A percentile compares a stretch with the other conserved stretches of the same genome.
Conservation (phyloP, 108 stramenopile genomes). For the Nannochloropsis oceanica region DNA sequence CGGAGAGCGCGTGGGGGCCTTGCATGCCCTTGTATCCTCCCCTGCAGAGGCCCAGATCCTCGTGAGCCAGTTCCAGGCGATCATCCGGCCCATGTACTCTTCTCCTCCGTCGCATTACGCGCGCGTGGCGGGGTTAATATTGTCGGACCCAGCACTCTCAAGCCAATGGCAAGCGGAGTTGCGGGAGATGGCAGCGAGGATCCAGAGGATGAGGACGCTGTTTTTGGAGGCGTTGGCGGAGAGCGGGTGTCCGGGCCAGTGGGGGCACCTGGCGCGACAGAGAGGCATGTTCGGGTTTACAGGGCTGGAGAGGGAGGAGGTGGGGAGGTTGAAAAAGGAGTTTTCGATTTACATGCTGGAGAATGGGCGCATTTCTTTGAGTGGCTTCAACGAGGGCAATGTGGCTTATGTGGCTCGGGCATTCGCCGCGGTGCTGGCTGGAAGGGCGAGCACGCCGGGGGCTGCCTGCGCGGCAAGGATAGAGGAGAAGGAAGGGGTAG, state of each 20-base stretch:
- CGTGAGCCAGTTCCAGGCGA: slow-evolving; percentile 21
- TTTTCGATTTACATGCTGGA: slow-evolving; percentile 26
- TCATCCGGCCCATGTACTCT: slow-evolving; percentile 35
- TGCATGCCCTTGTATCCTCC: slow-evolving; percentile 12
- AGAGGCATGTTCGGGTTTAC: slow-evolving; percentile 34
- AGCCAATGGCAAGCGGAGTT: slow-evolving; percentile 26
- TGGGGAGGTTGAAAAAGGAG: slow-evolving; percentile 13
- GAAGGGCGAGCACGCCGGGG: background rate
- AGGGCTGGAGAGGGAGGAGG: slow-evolving; percentile 8
- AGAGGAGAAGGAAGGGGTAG: background rate
- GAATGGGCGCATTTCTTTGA: slow-evolving; percentile 28
- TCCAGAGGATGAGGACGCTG: slow-evolving; percentile 3
- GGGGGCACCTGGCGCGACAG: slow-evolving; percentile 27
- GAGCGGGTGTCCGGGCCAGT: slow-evolving; percentile 13
- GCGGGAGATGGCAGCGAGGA: slow-evolving; percentile 11
- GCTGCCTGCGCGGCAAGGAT: background rate
- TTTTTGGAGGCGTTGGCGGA: slow-evolving; percentile 11
- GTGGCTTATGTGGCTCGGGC: background rate
- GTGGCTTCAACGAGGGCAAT: slow-evolving; percentile 24
- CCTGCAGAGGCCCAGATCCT: background rate
- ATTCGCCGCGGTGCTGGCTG: background rate
- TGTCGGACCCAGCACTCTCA: slow-evolving; percentile 3
- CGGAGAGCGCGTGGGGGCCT: slow-evolving; percentile 30
- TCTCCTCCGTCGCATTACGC: slow-evolving; percentile 30
- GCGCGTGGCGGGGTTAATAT: slow-evolving; percentile 5